These are phyloP conservation scores for Phytophthora quininea DNA, from an alignment of 352 stramenopile genomes.

Conservation along the genomic window DNA sequence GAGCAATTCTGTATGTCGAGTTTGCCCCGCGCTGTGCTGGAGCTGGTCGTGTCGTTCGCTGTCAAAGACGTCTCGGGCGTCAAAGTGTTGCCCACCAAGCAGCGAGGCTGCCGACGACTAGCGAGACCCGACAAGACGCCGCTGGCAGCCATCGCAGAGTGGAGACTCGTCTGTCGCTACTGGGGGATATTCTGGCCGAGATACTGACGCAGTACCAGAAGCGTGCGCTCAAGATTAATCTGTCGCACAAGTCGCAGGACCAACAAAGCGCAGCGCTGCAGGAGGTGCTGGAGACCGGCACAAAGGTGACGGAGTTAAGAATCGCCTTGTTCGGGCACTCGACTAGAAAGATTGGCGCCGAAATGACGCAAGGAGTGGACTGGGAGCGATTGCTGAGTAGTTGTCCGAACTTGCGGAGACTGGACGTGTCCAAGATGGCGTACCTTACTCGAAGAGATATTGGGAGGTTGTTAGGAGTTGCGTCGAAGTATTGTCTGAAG, in stretches of 20 bases:
- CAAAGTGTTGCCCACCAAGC: constrained; percentile 54
- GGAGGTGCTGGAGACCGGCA: constrained; percentile 23
- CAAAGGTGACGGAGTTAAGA: constrained; percentile 44
- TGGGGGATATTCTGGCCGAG: constrained; percentile 55
- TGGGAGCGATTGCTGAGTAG: constrained; percentile 43
- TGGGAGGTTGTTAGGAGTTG: constrained; percentile 40
- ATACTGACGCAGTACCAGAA: constrained; percentile 50
- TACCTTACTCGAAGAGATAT: constrained; percentile 53
- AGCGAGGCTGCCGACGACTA: constrained; percentile 48
- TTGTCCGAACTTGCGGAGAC: constrained; percentile 51
- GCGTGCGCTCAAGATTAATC: constrained; percentile 49
- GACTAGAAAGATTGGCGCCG: constrained; percentile 28
- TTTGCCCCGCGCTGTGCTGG: constrained; percentile 55
- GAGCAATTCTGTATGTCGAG: constrained; percentile 30
- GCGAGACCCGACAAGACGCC: constrained; percentile 38
- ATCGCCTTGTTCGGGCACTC: constrained; percentile 59
- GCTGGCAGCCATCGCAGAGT: constrained; percentile 43
- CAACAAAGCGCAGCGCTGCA: constrained; percentile 33
- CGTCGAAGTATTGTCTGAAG: constrained; percentile 47
- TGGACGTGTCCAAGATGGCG: constrained; percentile 59
- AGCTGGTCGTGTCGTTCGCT: constrained; percentile 59
- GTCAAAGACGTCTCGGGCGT: constrained; percentile 54
- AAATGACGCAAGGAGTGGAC: constrained; percentile 39
- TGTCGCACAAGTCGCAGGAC: constrained; percentile 46
- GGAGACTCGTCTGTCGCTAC: constrained; percentile 49